phyloP scores from a whole-genome alignment of 2,329 filamentous ascomycete species.

The Dactylellina leptospora region DNA sequence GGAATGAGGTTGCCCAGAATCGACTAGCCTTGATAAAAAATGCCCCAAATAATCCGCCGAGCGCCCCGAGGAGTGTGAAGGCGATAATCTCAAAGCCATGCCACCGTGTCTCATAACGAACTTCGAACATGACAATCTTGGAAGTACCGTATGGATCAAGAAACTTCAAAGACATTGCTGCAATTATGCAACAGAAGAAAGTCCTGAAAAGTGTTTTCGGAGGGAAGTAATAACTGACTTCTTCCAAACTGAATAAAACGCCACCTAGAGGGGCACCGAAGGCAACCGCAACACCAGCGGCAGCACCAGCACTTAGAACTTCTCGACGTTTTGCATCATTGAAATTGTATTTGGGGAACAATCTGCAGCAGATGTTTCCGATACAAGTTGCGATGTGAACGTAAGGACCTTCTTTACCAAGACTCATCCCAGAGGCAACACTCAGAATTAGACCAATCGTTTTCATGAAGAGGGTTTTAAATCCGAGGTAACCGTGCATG shows the following conservation, averaged over 20 bases:
- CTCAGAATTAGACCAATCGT: slow-evolving; percentile 82
- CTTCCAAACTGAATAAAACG: slow-evolving; percentile 90
- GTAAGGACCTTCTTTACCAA: slow-evolving; percentile 93
- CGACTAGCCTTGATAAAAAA: slow-evolving; percentile 96
- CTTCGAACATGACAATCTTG: slow-evolving; percentile 96
- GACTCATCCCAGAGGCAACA: slow-evolving; percentile 88
- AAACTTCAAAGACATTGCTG: slow-evolving; percentile 90
- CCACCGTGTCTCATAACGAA: slow-evolving; percentile 91
- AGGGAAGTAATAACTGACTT: slow-evolving; percentile 95
- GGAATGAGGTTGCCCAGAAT: slow-evolving; percentile 87
- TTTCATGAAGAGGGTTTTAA: slow-evolving; percentile 87
- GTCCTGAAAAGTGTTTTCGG: slow-evolving; percentile 96
- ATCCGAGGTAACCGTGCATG: slow-evolving; percentile 89
- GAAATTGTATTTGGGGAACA: slow-evolving; percentile 92
- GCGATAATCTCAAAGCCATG: slow-evolving; percentile 86
- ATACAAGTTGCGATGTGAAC: slow-evolving; percentile 97
- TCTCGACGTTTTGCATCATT: slow-evolving; percentile 94
- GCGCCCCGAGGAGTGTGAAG: slow-evolving; percentile 84
- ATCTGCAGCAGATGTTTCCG: slow-evolving; percentile 90
- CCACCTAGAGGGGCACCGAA: slow-evolving; percentile 91
- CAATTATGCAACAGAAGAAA: slow-evolving; percentile 95
- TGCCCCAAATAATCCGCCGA: slow-evolving; percentile 85
- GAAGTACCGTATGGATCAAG: slow-evolving; percentile 94
- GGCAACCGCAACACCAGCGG: slow-evolving; percentile 89
- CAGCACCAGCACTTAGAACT: slow-evolving; percentile 89